Conservation (phyloP, 176 grass and related monocot species). For the Zea luxurians region DNA sequence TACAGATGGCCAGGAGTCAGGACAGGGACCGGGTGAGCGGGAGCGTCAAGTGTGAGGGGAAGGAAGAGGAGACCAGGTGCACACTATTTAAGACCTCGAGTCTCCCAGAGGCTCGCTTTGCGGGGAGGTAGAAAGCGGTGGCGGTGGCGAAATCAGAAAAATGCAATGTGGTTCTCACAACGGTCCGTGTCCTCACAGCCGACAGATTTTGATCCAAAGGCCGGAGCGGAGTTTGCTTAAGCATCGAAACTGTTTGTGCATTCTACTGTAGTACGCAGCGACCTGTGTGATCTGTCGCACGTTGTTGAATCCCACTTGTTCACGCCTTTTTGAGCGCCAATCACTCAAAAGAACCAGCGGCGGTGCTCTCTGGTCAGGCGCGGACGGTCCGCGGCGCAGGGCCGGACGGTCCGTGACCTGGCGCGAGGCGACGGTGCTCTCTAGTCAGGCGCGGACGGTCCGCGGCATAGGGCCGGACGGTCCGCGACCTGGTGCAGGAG, state of each 20-base stretch:
- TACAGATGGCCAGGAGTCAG: slow-evolving; percentile 11
- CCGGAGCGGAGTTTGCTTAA: neutral
- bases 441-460: too few species aligned
- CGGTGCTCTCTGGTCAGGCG: too few species aligned
- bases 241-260: neutral
- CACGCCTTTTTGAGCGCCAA: too few species aligned
- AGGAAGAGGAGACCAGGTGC: neutral
- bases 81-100: neutral
- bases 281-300: too few species aligned
- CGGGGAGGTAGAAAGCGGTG: neutral
- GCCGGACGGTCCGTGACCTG: too few species aligned
- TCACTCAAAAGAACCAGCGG: too few species aligned
- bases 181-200: slow-evolving; percentile 1
- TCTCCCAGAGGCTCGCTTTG: slow-evolving; percentile 13
- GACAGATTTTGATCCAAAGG: slow-evolving; percentile 15
- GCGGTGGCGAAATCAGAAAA: neutral
- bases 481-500: too few species aligned
- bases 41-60: neutral
- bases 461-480: too few species aligned
- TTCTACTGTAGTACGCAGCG: too few species aligned
- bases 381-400: too few species aligned
- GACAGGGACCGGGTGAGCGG: slow-evolving; percentile 28
- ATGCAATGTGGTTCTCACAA: neutral
- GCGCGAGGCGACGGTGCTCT: too few species aligned
- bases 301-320: too few species aligned